Conservation (phyloP, 2,329 filamentous ascomycete genomes). For the Ceratocystis alfenasii region DNA sequence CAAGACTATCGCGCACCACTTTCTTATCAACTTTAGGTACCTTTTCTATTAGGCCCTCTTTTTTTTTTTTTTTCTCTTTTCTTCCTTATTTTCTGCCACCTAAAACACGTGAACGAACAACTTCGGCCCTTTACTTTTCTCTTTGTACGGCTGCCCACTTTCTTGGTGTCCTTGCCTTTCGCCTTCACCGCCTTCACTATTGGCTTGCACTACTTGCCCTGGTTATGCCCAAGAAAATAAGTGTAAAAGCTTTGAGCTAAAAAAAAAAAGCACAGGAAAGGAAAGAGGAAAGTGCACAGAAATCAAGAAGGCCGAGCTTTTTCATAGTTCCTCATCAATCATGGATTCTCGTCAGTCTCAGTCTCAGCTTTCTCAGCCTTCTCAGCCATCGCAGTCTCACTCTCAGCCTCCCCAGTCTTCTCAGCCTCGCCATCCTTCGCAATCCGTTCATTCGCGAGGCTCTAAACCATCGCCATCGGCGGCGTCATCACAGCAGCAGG, state of each 20-base stretch:
- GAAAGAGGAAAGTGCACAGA: background rate
- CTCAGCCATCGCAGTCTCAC: background rate
- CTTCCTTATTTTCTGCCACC: background rate
- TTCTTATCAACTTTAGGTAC: background rate
- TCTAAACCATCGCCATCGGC: slow-evolving; percentile 11
- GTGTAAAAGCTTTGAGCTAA: slow-evolving; percentile 8
- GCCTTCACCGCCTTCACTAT: slow-evolving; percentile 1
- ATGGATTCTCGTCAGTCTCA: slow-evolving; percentile 22
- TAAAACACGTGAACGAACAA: background rate
- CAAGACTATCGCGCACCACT: background rate
- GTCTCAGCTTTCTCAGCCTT: slow-evolving; percentile 17
- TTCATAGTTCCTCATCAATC: slow-evolving; percentile 1
- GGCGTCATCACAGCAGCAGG: background rate
- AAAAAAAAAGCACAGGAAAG: slow-evolving; percentile 7
- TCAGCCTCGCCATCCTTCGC: slow-evolving; percentile 19
- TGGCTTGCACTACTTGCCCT: background rate
- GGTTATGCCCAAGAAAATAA: slow-evolving; percentile 6
- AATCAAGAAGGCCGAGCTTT: slow-evolving; percentile 10
- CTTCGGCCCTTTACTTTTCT: slow-evolving; percentile 9
- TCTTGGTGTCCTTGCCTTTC: background rate
- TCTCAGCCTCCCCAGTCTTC: slow-evolving; percentile 17
- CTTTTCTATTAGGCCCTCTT: slow-evolving; percentile 1
- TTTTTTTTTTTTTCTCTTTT: background rate
- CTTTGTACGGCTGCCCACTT: background rate
- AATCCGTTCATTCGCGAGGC: background rate